These are phyloP conservation scores for Pleurotus cornucopiae DNA, from an alignment of 768 basidiomycete genomes.

Conservation along the genomic window DNA sequence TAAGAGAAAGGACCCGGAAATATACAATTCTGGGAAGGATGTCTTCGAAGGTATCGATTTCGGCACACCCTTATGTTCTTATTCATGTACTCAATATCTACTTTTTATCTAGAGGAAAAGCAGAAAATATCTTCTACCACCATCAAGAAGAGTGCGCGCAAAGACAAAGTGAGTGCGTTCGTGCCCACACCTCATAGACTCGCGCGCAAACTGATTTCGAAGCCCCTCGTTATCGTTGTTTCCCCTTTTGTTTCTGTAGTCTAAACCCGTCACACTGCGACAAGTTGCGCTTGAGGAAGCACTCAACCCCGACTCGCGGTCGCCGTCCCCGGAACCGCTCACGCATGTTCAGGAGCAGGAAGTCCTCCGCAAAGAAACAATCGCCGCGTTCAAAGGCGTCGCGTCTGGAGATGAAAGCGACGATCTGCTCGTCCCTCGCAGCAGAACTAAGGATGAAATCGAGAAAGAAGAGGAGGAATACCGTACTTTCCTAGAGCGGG, in stretches of 20 bases:
- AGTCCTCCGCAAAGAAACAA: constrained; percentile 74
- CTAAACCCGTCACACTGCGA: constrained; percentile 72
- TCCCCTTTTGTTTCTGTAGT: constrained; percentile 26
- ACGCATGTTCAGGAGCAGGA: constrained; percentile 81
- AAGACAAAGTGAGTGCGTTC: constrained; percentile 46
- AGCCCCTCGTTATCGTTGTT: background rate
- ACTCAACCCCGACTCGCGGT: constrained; percentile 48
- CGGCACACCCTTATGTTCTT: too few species aligned
- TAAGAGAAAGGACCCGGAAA: constrained; percentile 73
- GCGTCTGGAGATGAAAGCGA: constrained; percentile 44
- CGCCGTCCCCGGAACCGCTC: constrained; percentile 52
- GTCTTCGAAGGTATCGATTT: constrained; percentile 75
- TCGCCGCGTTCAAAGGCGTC: constrained; percentile 70
- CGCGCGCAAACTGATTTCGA: background rate
- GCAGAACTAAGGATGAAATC: constrained; percentile 73
- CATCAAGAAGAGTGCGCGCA: constrained; percentile 20
- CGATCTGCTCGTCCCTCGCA: constrained; percentile 68
- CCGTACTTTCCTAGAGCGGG: constrained; percentile 70
- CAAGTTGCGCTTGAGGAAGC: constrained; percentile 65
- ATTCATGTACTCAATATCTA: background rate
- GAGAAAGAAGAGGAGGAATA: constrained; percentile 86
- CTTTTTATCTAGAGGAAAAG: constrained; percentile 55
- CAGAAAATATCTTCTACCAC: constrained; percentile 35
- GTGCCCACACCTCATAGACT: background rate
- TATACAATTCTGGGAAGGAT: constrained; percentile 67